A percentile compares a stretch with the other conserved stretches of the same genome.
phyloP scores from a whole-genome alignment of 2,329 filamentous ascomycete species.

The Verticillium nonalfalfae region DNA sequence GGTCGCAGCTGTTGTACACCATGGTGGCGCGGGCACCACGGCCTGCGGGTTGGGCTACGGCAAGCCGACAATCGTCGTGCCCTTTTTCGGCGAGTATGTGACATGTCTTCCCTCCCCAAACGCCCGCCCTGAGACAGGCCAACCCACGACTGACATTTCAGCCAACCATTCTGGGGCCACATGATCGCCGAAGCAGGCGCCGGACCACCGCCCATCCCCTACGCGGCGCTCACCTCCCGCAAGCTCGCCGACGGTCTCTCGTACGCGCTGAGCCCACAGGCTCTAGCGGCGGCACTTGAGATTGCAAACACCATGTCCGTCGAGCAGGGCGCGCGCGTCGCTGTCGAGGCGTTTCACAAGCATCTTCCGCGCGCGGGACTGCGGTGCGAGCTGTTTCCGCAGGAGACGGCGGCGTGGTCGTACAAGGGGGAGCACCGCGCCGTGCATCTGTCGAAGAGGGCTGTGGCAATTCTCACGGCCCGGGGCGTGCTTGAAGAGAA shows the following conservation, averaged over 20 bases:
- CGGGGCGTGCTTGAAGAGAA: not conserved
- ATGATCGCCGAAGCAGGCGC: slow-evolving; percentile 9
- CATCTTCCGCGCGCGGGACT: slow-evolving; percentile 4
- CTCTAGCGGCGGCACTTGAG: slow-evolving; percentile 3
- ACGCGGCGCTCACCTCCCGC: slow-evolving; percentile 7
- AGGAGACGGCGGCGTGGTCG: slow-evolving; percentile 4
- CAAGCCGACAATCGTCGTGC: slow-evolving; percentile 7
- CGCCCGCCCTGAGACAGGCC: not conserved
- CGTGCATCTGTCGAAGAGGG: not conserved
- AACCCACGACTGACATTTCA: not conserved
- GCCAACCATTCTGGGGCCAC: slow-evolving; percentile 10
- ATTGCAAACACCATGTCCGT: slow-evolving; percentile 6
- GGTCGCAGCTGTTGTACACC: slow-evolving; percentile 7
- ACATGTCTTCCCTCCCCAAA: no score
- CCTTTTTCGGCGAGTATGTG: slow-evolving; percentile 10
- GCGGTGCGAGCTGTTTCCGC: slow-evolving; percentile 8
- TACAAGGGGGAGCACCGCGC: not conserved
- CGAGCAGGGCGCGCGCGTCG: slow-evolving; percentile 7
- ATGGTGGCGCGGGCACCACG: slow-evolving; percentile 8
- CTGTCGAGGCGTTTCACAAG: slow-evolving; percentile 7
- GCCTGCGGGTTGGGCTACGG: slow-evolving; percentile 8
- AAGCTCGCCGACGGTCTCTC: slow-evolving; percentile 6
- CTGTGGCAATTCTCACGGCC: not conserved
- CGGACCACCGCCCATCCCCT: slow-evolving; percentile 9
- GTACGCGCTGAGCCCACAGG: slow-evolving; percentile 3